Conservation (phyloP, 2,329 filamentous ascomycete species). For the Ciborinia camelliae region DNA sequence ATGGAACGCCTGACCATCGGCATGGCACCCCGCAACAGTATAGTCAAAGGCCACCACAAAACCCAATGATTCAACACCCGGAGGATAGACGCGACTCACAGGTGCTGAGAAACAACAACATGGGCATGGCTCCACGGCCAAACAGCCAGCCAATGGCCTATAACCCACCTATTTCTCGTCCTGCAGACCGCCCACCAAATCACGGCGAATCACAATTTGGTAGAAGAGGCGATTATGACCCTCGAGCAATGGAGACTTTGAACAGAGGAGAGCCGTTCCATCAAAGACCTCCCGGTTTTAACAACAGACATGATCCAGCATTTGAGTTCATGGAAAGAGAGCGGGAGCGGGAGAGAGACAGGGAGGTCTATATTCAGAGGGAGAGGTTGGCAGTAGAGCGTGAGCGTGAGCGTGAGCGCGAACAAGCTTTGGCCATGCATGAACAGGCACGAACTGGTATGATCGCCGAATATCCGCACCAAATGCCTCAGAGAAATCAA, state of each 20-base stretch:
- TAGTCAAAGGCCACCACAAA: conserved; percentile 43
- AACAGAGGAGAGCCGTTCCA: conserved; percentile 40
- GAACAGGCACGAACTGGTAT: conserved; percentile 22
- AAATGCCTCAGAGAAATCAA: conserved; percentile 31
- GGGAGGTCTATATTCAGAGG: conserved; percentile 1
- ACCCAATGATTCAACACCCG: conserved; percentile 33
- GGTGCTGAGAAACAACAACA: conserved; percentile 32
- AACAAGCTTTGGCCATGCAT: conserved; percentile 41
- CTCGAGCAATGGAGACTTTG: conserved; percentile 32
- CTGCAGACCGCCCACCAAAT: conserved; percentile 41
- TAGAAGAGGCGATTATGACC: conserved; percentile 25
- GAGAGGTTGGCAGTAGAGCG: conserved; percentile 8
- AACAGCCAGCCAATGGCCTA: conserved; percentile 36
- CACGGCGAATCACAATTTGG: conserved; percentile 28
- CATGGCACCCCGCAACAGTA: conserved; percentile 58
- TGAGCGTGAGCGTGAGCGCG: too few species aligned
- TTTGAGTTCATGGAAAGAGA: conserved; percentile 55
- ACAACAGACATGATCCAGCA: conserved; percentile 38
- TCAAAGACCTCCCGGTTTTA: conserved; percentile 27
- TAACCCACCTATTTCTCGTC: conserved; percentile 43
- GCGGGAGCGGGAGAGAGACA: conserved; percentile 30
- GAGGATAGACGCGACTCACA: conserved; percentile 46
- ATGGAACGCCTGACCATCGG: conserved; percentile 54
- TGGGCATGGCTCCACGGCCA: conserved; percentile 35
- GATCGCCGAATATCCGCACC: conserved; percentile 31